Conservation (phyloP, 306 rosid genomes). For the Psophocarpus tetragonolobus region DNA sequence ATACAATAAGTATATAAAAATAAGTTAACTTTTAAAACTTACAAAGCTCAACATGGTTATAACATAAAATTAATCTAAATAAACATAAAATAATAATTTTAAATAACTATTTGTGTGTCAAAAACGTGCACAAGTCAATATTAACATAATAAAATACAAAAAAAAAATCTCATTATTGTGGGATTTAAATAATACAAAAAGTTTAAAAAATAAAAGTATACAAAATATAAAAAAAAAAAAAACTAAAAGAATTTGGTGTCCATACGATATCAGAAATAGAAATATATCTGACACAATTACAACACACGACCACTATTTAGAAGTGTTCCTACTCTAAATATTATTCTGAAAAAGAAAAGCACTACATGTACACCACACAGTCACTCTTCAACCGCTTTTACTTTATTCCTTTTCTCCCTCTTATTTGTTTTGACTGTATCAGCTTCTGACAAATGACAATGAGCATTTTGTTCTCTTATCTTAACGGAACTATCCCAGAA, state of each 20-base stretch:
- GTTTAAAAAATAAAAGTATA: not conserved
- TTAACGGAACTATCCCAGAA: conserved; percentile 51
- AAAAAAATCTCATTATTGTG: not conserved
- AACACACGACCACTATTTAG: not conserved
- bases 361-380: conserved; percentile 26
- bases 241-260: not conserved
- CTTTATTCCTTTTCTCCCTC: conserved; percentile 26
- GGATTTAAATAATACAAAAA: not conserved
- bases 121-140: not conserved
- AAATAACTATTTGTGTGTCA: too few species aligned
- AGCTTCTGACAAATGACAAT: not conserved
- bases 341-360: conserved; percentile 14
- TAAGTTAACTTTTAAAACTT: too few species aligned
- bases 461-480: conserved; percentile 45
- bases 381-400: conserved; percentile 19
- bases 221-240: not conserved
- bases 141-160: not conserved
- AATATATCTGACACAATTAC: not conserved
- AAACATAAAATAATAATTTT: too few species aligned
- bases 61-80: too few species aligned
- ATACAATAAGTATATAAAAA: too few species aligned
- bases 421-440: conserved; percentile 30
- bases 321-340: not conserved
- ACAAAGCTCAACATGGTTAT: too few species aligned
- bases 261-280: not conserved